Evolutionary conservation across 2,329 filamentous ascomycete genomes (phyloP), one percentile per base, ranked within the genome.

Genomic region (Alternaria atra): DNA sequence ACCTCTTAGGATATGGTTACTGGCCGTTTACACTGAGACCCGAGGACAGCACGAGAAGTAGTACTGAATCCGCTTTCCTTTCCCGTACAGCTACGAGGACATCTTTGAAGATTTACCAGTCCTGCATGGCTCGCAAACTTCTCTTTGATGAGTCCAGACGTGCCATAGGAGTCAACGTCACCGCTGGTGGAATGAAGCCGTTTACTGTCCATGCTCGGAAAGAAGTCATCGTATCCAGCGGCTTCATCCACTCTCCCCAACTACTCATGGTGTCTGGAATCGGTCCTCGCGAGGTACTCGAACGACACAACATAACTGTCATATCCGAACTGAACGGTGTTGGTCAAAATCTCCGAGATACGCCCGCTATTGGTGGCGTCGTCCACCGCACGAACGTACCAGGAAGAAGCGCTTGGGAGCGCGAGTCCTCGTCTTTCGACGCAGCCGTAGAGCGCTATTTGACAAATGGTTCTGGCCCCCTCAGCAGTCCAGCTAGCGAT

Each of bases 41-140:
- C 7, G 32, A 56, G 17, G 57, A 60, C 20, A 60, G 57, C 8
- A 60, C 57, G n/a, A 44, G 57, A 27, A 60, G 52, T 40, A 60
- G 57, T 37, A 60, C 57, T 3, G 52, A 60, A 23, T 51, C 50
- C 17, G 52, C 57, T 17, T 60, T 60, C 20, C 57, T 59, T 8
- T 60, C 52, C 8, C 44, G 30, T 3, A 56, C 57, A 8, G 46
- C 57, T 12, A 27, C 57, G 6, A 52, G 30, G 25, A 56, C 57
- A 4, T 60, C 57, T 29, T 32, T 60, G 52, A 56, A 60, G 40
- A 60, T 60, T 17, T 60, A 60, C 32, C 57, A 60, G 25, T 60
- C 57, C 4, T 60, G 52, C 10, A 56, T 60, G 57, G 57, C 32
- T 10, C 57, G 57, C 8, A 60, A 56, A 5, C 37, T 60, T n/a